A percentile compares a stretch with the other conserved stretches of the same genome.
phyloP scores from a whole-genome alignment of 495 filamentous ascomycete genomes.

The Trichoderma reesei region DNA sequence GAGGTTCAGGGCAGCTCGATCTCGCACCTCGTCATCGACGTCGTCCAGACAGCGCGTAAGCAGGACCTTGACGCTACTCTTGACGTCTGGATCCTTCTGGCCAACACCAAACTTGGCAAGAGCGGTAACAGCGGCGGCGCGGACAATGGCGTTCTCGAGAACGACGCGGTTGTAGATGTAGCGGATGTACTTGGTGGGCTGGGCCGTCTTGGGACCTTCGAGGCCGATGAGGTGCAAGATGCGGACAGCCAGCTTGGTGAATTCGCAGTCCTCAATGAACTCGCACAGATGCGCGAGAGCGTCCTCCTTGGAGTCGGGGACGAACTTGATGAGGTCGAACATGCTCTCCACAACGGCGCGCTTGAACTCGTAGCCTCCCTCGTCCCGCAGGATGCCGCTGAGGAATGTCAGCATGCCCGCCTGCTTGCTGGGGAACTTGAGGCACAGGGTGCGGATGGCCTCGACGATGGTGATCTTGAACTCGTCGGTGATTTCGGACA shows the following conservation, averaged over 20 bases:
- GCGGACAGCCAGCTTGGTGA: slow-evolving; percentile 93
- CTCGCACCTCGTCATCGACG: slow-evolving; percentile 93
- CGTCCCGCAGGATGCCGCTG: slow-evolving; percentile 87
- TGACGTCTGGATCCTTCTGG: slow-evolving; percentile 93
- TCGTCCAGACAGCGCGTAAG: slow-evolving; percentile 93
- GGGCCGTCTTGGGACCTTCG: slow-evolving; percentile 89
- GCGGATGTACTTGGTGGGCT: slow-evolving; percentile 96
- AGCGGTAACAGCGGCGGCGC: slow-evolving; percentile 91
- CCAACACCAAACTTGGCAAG: slow-evolving; percentile 95
- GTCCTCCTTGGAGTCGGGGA: slow-evolving; percentile 95
- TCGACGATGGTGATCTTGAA: slow-evolving; percentile 99
- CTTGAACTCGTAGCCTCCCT: slow-evolving; percentile 98
- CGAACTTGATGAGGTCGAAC: slow-evolving; percentile 98
- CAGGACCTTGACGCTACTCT: slow-evolving; percentile 85
- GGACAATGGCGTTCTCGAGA: slow-evolving; percentile 90
- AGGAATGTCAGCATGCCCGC: slow-evolving; percentile 96
- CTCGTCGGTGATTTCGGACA: slow-evolving; percentile 96
- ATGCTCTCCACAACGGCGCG: slow-evolving; percentile 96
- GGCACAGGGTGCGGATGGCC: slow-evolving; percentile 87
- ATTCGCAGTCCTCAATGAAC: slow-evolving; percentile 99
- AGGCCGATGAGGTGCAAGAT: slow-evolving; percentile 87
- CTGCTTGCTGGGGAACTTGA: slow-evolving; percentile 98
- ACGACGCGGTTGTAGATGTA: slow-evolving; percentile 99
- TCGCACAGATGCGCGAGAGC: slow-evolving; percentile 94
- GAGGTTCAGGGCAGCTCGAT: slow-evolving; percentile 88